A percentile compares a stretch with the other conserved stretches of the same genome.
These are phyloP conservation scores for Herpetomonas samuelpessoai DNA, from an alignment of 208 protist species.

Conservation along the genomic window DNA sequence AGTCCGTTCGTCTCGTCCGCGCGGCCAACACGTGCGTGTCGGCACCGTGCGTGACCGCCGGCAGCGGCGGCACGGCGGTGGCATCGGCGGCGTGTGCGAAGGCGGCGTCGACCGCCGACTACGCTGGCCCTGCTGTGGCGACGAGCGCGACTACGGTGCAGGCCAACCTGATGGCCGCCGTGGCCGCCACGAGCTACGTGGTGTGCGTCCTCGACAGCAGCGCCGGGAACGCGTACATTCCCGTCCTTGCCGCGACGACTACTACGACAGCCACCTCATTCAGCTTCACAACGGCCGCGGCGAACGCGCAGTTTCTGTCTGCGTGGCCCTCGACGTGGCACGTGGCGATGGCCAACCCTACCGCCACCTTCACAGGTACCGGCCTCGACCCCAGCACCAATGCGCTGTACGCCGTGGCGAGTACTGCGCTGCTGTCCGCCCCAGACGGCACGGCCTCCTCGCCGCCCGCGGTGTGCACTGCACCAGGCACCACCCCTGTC, in stretches of 20 bases:
- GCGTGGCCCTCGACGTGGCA: constrained; percentile 56
- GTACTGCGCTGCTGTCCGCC: constrained; percentile 23
- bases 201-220: constrained; percentile 51
- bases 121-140: constrained; percentile 28
- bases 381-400: constrained; percentile 45
- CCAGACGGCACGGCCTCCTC: constrained; percentile 11
- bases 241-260: constrained; percentile 23
- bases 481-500: constrained; percentile 23
- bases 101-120: constrained; percentile 30
- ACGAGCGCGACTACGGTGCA: constrained; percentile 17
- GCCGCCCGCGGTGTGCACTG: constrained; percentile 44
- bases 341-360: constrained; percentile 45
- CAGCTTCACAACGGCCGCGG: constrained; percentile 37
- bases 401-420: constrained; percentile 41
- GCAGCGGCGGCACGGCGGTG: background rate
- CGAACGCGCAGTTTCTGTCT: constrained; percentile 32
- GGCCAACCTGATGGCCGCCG: constrained; percentile 14
- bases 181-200: constrained; percentile 40
- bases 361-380: constrained; percentile 49
- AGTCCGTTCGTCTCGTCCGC: constrained; percentile 58
- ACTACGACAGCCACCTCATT: constrained; percentile 32
- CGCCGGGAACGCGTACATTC: constrained; percentile 39
- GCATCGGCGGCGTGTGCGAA: constrained; percentile 52
- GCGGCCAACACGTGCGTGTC: constrained; percentile 46
- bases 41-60: constrained; percentile 31